phyloP scores from a whole-genome alignment of 257 asterid species.

The Solanum neorickii region DNA sequence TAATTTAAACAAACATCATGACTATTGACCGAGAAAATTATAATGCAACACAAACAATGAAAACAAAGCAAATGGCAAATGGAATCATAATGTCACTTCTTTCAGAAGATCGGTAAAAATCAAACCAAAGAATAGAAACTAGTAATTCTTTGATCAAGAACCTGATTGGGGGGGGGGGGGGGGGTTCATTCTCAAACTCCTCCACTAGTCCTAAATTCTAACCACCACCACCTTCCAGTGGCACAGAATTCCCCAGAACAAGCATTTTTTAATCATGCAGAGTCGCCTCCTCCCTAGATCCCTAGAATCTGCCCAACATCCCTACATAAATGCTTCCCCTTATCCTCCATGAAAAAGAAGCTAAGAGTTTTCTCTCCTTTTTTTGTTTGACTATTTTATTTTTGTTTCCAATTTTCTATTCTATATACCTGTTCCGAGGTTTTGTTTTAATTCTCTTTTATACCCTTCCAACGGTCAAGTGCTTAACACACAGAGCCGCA shows the following conservation, averaged over 20 bases:
- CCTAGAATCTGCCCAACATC: background rate
- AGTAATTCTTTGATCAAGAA: background rate
- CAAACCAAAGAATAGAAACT: background rate
- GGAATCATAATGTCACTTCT: background rate
- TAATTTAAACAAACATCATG: background rate
- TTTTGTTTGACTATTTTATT: background rate
- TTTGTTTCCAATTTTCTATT: background rate
- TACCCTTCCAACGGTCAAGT: background rate
- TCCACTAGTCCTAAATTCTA: background rate
- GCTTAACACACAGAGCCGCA: background rate
- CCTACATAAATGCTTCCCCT: background rate
- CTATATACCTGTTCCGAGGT: background rate
- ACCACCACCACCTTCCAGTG: background rate
- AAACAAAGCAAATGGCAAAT: background rate
- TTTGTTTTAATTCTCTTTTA: background rate
- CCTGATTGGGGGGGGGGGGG: too few species aligned
- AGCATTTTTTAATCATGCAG: background rate
- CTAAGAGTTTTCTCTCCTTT: background rate
- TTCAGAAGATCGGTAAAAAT: background rate
- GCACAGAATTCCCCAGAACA: background rate
- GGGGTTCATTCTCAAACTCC: too few species aligned
- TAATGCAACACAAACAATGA: background rate
- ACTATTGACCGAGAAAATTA: background rate
- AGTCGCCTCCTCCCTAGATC: background rate
- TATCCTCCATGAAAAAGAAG: background rate